Percentiles rank a stretch among this genome's conserved stretches.
These are phyloP conservation scores for Leptodontidium sp. DNA, from an alignment of 2,329 filamentous ascomycete genomes.

Conservation along the genomic window DNA sequence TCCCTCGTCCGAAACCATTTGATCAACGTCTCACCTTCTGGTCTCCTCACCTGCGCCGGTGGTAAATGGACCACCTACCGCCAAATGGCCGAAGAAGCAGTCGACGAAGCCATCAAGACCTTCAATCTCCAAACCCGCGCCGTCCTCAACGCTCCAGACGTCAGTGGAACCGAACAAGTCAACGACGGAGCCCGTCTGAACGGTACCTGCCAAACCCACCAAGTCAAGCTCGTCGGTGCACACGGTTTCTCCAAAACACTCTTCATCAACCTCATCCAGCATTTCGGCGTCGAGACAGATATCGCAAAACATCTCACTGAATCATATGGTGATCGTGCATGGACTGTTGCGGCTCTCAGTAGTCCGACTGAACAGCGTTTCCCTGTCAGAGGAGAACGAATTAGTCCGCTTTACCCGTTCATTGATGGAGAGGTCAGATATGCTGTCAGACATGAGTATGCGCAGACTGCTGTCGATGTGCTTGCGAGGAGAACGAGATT, in stretches of 20 bases:
- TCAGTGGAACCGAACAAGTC: slow-evolving; percentile 73
- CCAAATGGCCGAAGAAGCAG: slow-evolving; percentile 90
- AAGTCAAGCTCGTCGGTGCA: slow-evolving; percentile 81
- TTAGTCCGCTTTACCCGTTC: slow-evolving; percentile 85
- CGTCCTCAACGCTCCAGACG: slow-evolving; percentile 66
- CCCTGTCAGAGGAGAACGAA: slow-evolving; percentile 82
- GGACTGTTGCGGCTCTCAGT: slow-evolving; percentile 86
- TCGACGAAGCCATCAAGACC: slow-evolving; percentile 78
- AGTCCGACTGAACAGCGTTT: slow-evolving; percentile 79
- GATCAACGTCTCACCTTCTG: slow-evolving; percentile 79
- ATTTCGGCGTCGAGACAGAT: slow-evolving; percentile 90
- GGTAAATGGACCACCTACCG: slow-evolving; percentile 95
- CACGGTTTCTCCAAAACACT: slow-evolving; percentile 90
- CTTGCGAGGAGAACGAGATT: slow-evolving; percentile 84
- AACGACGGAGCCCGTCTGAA: slow-evolving; percentile 76
- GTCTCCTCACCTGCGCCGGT: slow-evolving; percentile 84
- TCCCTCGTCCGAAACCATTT: slow-evolving; percentile 89
- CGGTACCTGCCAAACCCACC: slow-evolving; percentile 83
- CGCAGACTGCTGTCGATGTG: slow-evolving; percentile 89
- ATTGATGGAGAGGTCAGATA: slow-evolving; percentile 93
- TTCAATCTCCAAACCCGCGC: slow-evolving; percentile 69
- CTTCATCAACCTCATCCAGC: slow-evolving; percentile 94
- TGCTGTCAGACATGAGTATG: slow-evolving; percentile 87
- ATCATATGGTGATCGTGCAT: slow-evolving; percentile 91
- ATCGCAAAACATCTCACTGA: slow-evolving; percentile 88